Evolutionary conservation across 2,329 filamentous ascomycete genomes (phyloP).

Genomic region (Hymenoscyphus fraxineus): DNA sequence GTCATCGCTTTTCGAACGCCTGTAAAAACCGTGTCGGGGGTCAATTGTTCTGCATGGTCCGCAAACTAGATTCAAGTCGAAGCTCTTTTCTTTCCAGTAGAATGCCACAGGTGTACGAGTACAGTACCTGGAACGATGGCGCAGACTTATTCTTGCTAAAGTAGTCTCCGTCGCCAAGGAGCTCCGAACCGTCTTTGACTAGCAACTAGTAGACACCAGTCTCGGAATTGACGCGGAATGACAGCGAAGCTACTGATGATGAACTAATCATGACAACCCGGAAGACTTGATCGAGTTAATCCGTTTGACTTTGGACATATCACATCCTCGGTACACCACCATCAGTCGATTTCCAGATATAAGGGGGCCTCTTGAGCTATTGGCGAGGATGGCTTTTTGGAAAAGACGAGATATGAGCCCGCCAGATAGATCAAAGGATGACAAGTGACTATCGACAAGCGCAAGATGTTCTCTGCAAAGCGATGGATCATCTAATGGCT

Average conservation of each 20-base stretch:
- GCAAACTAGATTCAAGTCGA: too few species aligned
- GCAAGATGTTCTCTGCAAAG: not conserved
- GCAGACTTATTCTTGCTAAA: too few species aligned
- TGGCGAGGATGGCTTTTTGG: not conserved
- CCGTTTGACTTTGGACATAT: too few species aligned
- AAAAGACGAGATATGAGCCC: not conserved
- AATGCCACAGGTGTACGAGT: too few species aligned
- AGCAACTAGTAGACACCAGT: not conserved
- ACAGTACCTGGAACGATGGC: too few species aligned
- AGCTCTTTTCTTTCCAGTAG: too few species aligned
- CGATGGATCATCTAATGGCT: not conserved
- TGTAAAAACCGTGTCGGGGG: too few species aligned
- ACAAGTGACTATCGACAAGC: not conserved
- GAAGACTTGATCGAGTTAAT: too few species aligned
- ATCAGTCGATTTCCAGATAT: not conserved
- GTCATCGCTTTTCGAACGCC: too few species aligned
- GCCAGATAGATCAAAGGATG: not conserved
- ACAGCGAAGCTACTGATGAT: not conserved
- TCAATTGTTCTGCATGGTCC: too few species aligned
- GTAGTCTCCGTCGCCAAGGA: not conserved
- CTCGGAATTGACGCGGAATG: not conserved
- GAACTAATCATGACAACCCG: not conserved
- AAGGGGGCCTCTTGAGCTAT: not conserved
- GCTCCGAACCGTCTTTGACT: not conserved
- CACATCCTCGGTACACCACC: too few species aligned